Evolutionary conservation across 306 rosid species (phyloP).

Genomic region (Quercus ilex): DNA sequence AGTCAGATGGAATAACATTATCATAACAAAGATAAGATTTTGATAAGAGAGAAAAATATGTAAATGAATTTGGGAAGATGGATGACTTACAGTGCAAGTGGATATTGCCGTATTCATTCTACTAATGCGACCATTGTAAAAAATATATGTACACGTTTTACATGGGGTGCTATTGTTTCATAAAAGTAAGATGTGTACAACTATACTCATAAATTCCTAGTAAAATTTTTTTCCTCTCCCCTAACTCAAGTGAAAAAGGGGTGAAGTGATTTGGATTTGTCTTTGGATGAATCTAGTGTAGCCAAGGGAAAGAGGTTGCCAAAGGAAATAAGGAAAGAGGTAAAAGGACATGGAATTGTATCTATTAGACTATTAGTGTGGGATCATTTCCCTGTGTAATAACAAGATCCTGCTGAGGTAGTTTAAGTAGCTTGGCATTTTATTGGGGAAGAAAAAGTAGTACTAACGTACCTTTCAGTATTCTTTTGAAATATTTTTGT

Average conservation of each 20-base stretch:
- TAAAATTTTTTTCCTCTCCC: not conserved
- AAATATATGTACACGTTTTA: not conserved
- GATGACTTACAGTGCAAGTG: not conserved
- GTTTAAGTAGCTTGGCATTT: too few species aligned
- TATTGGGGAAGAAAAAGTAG: too few species aligned
- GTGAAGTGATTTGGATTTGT: not conserved
- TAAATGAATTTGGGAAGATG: conserved; percentile 24
- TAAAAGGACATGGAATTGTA: not conserved
- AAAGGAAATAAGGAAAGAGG: not conserved
- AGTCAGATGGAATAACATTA: conserved; percentile 25
- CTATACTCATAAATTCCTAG: not conserved
- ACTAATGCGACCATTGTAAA: not conserved
- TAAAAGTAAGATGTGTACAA: not conserved
- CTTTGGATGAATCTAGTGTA: not conserved
- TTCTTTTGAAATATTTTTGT: too few species aligned
- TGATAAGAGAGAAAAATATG: conserved; percentile 17
- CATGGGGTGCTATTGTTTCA: not conserved
- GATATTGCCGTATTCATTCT: not conserved
- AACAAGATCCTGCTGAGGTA: too few species aligned
- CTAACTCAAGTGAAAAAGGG: not conserved
- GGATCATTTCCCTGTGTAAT: too few species aligned
- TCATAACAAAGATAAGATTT: conserved; percentile 30
- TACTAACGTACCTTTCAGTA: too few species aligned
- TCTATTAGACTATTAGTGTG: too few species aligned
- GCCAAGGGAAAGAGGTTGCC: not conserved